Conservation (phyloP, 2,329 filamentous ascomycete species). For the Penicillium sp. region DNA sequence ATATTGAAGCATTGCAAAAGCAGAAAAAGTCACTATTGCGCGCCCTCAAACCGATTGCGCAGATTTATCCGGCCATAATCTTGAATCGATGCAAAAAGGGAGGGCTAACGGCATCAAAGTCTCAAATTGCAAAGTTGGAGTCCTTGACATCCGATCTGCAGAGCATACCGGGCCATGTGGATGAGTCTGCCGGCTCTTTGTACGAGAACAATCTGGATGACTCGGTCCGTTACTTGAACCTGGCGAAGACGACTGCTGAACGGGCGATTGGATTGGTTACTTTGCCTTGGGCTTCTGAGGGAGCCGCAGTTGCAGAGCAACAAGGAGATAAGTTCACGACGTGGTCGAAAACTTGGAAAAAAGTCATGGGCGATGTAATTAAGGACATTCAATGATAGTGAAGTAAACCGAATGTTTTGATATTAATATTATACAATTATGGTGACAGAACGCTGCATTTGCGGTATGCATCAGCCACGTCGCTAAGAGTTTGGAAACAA, state of each 20-base stretch:
- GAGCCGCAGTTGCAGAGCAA: conserved; percentile 51
- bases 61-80: conserved; percentile 42
- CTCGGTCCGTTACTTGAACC: conserved; percentile 28
- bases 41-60: conserved; percentile 40
- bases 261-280: conserved; percentile 66
- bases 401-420: conserved; percentile 14
- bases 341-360: conserved; percentile 63
- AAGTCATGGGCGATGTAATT: conserved; percentile 41
- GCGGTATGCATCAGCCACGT: neutral
- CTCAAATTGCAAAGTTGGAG: conserved; percentile 30
- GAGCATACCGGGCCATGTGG: conserved; percentile 38
- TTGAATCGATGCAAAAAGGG: conserved; percentile 38
- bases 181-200: conserved; percentile 44
- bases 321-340: conserved; percentile 71
- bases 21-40: conserved; percentile 41
- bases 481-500: neutral
- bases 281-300: conserved; percentile 57
- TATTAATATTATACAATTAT: neutral
- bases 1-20: conserved; percentile 32
- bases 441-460: neutral
- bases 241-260: conserved; percentile 48
- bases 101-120: conserved; percentile 16
- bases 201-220: conserved; percentile 39
- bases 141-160: conserved; percentile 30
- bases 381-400: conserved; percentile 23